Conservation (phyloP, 495 filamentous ascomycete species). For the Chaetomium fimeti region DNA sequence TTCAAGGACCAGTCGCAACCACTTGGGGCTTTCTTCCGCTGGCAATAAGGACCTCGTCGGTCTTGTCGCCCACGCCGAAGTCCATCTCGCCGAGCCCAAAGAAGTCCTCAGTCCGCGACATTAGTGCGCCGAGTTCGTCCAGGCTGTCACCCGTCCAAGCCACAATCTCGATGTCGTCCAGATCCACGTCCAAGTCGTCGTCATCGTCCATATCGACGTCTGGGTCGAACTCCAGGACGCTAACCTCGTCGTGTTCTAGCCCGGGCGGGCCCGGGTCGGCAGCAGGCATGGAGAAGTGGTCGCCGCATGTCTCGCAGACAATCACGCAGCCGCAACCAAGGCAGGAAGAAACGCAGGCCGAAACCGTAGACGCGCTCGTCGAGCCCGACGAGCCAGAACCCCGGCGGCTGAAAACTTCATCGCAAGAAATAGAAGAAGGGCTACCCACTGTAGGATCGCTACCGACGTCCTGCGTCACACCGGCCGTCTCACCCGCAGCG, state of each 20-base stretch:
- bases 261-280: background rate
- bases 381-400: background rate
- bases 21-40: background rate
- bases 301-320: constrained; percentile 22
- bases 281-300: constrained; percentile 18
- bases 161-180: constrained; percentile 21
- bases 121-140: constrained; percentile 14
- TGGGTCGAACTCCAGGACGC: background rate
- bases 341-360: constrained; percentile 24
- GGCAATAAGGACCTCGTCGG: background rate
- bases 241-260: background rate
- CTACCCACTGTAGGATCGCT: constrained; percentile 95
- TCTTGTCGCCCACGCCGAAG: background rate
- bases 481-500: constrained; percentile 89
- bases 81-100: constrained; percentile 24
- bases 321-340: constrained; percentile 25
- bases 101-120: constrained; percentile 20
- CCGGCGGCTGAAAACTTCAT: constrained; percentile 13
- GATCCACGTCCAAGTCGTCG: constrained; percentile 13
- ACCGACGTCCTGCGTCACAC: constrained; percentile 93
- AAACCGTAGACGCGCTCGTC: background rate
- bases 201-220: background rate
- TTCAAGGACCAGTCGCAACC: background rate
- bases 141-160: constrained; percentile 15
- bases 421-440: constrained; percentile 36